Evolutionary conservation across 2,329 filamentous ascomycete genomes (phyloP).

Genomic region (Exophiala alcalophila): DNA sequence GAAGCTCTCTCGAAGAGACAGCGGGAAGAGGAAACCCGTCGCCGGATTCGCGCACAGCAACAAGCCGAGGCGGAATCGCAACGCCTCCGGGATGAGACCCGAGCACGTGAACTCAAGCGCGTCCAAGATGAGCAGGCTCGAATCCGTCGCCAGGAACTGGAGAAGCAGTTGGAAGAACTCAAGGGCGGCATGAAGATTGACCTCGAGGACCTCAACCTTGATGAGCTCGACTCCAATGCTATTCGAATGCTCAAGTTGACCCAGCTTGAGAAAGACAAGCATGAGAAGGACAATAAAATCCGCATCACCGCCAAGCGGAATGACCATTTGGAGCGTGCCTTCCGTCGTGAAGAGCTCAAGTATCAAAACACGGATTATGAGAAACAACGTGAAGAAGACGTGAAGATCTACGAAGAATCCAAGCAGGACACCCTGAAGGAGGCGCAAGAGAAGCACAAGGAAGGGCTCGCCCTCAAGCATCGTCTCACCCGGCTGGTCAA

Average conservation of each 20-base stretch:
- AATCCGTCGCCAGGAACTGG: conserved; percentile 87
- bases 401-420: conserved; percentile 73
- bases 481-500: conserved; percentile 80
- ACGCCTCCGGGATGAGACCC: conserved; percentile 86
- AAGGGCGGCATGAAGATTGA: conserved; percentile 87
- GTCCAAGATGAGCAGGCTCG: conserved; percentile 83
- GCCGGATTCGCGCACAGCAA: conserved; percentile 80
- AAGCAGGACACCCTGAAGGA: conserved; percentile 77
- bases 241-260: conserved; percentile 93
- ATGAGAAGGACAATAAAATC: conserved; percentile 85
- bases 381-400: conserved; percentile 72
- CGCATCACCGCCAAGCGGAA: conserved; percentile 91
- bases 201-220: conserved; percentile 67
- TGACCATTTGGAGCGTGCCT: conserved; percentile 94
- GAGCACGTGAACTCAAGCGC: conserved; percentile 82
- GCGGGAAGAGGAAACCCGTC: conserved; percentile 86
- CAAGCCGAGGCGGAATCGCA: conserved; percentile 85
- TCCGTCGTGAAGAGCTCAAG: conserved; percentile 92
- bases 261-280: conserved; percentile 97
- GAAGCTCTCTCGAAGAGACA: conserved; percentile 84
- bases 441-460: conserved; percentile 82
- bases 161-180: conserved; percentile 87
- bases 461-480: conserved; percentile 89
- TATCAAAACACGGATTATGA: conserved; percentile 84
- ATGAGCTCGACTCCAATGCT: conserved; percentile 82